phyloP scores from a whole-genome alignment of 441 rosid genomes.

The Gossypium laxum region DNA sequence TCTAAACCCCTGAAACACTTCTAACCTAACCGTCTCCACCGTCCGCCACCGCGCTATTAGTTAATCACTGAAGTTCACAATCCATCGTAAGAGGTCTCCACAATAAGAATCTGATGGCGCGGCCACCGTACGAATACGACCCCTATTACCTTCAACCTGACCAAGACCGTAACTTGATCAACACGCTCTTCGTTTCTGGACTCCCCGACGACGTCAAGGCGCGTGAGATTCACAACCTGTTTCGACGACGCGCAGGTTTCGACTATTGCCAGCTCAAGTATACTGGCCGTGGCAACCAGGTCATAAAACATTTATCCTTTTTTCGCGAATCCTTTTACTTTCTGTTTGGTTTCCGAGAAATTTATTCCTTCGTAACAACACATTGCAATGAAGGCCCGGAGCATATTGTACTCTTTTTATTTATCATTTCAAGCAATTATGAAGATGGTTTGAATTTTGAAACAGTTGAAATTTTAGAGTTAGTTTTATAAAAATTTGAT shows the following conservation, averaged over 20 bases:
- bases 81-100: background rate
- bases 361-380: background rate
- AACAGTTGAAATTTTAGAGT: background rate
- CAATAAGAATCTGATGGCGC: constrained; percentile 25
- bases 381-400: background rate
- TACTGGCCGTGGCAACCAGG: constrained; percentile 85
- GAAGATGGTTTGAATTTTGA: background rate
- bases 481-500: background rate
- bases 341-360: constrained; percentile 9
- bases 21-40: background rate
- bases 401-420: background rate
- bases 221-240: constrained; percentile 83
- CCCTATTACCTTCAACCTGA: constrained; percentile 38
- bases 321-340: background rate
- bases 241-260: constrained; percentile 60
- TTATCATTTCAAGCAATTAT: background rate
- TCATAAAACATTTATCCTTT: constrained; percentile 3
- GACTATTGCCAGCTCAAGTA: constrained; percentile 77
- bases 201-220: constrained; percentile 75
- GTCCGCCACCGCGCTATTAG: background rate
- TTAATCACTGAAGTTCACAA: background rate
- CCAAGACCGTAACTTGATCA: constrained; percentile 35
- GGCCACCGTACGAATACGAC: constrained; percentile 49
- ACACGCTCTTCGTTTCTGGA: constrained; percentile 69
- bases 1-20: background rate